These are phyloP conservation scores for Lolium rigidum DNA, from an alignment of 176 grass and related monocot genomes.

Conservation along the genomic window DNA sequence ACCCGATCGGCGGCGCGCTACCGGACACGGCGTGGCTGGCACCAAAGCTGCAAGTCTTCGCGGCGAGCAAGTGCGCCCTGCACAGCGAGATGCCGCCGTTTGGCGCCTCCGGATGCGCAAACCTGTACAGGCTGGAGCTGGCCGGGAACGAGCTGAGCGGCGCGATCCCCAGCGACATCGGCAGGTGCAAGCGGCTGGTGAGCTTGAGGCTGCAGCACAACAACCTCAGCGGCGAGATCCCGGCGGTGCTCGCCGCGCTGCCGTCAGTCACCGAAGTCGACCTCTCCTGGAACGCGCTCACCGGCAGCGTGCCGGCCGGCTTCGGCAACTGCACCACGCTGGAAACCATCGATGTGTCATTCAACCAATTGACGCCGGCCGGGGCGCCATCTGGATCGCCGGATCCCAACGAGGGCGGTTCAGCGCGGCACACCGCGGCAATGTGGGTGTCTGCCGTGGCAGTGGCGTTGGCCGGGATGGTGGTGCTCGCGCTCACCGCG, in stretches of 20 bases:
- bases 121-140: constrained; percentile 80
- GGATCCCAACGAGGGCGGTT: neutral
- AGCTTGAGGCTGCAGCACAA: constrained; percentile 81
- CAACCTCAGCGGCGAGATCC: constrained; percentile 65
- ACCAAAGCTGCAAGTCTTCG: constrained; percentile 70
- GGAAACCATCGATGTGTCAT: constrained; percentile 87
- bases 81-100: constrained; percentile 62
- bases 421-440: constrained; percentile 27
- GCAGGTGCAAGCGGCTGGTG: constrained; percentile 62
- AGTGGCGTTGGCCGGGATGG: constrained; percentile 69
- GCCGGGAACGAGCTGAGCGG: constrained; percentile 67
- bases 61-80: constrained; percentile 60
- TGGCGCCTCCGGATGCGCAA: constrained; percentile 58
- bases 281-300: constrained; percentile 79
- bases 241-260: constrained; percentile 58
- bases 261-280: constrained; percentile 91
- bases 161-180: constrained; percentile 62
- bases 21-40: constrained; percentile 58
- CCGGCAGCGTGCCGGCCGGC: constrained; percentile 58
- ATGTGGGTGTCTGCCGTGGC: constrained; percentile 69
- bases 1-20: constrained; percentile 56
- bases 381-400: constrained; percentile 21
- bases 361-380: constrained; percentile 54
- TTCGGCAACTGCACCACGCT: constrained; percentile 83
- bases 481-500: constrained; percentile 63